phyloP scores from a whole-genome alignment of 441 rosid species.

The Erodium moschatum region DNA sequence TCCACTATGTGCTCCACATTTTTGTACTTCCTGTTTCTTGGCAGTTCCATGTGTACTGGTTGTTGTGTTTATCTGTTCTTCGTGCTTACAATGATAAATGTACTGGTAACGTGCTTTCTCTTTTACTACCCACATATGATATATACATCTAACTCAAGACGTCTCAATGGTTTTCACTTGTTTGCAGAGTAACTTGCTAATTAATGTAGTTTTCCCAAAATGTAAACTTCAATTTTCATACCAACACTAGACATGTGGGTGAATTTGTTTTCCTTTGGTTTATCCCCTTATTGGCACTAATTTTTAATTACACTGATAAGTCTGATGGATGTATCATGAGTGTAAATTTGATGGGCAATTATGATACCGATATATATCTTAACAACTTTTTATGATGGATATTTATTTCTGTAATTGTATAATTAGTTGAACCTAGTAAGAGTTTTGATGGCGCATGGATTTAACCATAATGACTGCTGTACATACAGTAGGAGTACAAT shows the following conservation, averaged over 20 bases:
- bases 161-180: too few relatives aligned
- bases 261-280: neutral
- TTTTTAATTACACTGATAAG: neutral
- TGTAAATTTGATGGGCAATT: neutral
- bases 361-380: neutral
- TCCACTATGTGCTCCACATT: too few relatives aligned
- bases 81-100: too few relatives aligned
- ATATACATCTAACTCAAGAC: too few relatives aligned
- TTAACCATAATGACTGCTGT: neutral
- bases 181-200: too few relatives aligned
- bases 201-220: too few relatives aligned
- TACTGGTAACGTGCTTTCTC: too few relatives aligned
- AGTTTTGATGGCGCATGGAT: neutral
- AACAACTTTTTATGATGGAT: neutral
- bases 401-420: neutral
- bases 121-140: too few relatives aligned
- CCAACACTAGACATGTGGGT: neutral
- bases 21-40: too few relatives aligned
- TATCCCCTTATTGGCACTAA: neutral
- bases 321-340: neutral
- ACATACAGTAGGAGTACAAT: neutral
- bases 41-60: too few relatives aligned
- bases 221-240: too few relatives aligned
- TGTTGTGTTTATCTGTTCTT: too few relatives aligned
- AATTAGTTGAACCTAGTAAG: neutral